Base-by-base conservation (phyloP, 2,329 filamentous ascomycete species). In the Ophiocordyceps polyrhachis-furcata region DNA sequence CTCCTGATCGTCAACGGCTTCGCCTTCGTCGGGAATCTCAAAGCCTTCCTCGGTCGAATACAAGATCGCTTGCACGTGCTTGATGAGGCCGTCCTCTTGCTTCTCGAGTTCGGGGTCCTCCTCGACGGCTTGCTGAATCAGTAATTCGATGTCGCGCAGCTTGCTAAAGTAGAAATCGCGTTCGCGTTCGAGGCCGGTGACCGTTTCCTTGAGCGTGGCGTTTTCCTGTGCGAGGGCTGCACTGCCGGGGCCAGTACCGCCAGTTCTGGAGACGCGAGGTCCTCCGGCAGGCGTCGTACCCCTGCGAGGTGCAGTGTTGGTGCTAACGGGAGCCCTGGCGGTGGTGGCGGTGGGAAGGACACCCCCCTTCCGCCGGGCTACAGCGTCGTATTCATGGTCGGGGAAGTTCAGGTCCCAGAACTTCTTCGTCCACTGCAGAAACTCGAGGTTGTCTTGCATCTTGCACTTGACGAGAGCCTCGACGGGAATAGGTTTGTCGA, bases 361-460 rank as follows among this genome's bases (percentile, higher is more conserved):
- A 44, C 76, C 77, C 29, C 79, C 88, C 66, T 93, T 94, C 62
- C 91, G 76, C 58, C 91, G 78, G 45, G 73, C 71, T 23, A 93
- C 74, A 12, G 91, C 86, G 60, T 98, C 91, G 69, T 98, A 98
- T 51, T 96, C 91, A 56, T 91, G 87, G 48, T 91, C 91, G 8
- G 91, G 91, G 66, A 85, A 98, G 71, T 95, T 87, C 61, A 95
- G 85, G 58, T 98, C 91, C 91, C 91, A 98, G 70, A 87, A 95
- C 54, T 75, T 73, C 75, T 98, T 98, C 48, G 81, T 81, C 83
- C 87, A 98, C 68, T 98, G 91, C 49, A 98, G 72, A 63, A 98
- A 98, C 61, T 96, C 91, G 55, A 98, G 83, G 69, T 98, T 98
- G 65, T 98, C 91, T 73, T 98, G 91, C 89, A 98, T 98, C 72